Evolutionary conservation across 1,284 basidiomycete genomes (phyloP).

Genomic region (Puccinia brachypodii): DNA sequence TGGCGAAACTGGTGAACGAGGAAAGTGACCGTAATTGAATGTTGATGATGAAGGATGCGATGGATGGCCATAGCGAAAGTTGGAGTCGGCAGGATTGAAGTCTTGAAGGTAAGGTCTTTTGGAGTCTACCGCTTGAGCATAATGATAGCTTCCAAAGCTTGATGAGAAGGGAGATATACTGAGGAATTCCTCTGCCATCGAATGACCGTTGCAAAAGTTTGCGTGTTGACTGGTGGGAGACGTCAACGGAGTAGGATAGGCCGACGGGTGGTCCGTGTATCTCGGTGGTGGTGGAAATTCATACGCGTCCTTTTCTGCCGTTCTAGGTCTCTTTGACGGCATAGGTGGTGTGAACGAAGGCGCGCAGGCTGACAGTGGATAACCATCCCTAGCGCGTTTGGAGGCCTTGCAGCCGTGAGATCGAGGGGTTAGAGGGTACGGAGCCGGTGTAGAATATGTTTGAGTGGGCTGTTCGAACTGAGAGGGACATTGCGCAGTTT

Average conservation of each 20-base stretch:
- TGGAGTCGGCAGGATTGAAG: neutral
- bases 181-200: neutral
- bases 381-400: constrained; percentile 21
- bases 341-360: neutral
- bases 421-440: neutral
- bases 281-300: constrained; percentile 16
- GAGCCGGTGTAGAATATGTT: neutral
- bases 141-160: neutral
- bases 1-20: constrained; percentile 8
- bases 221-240: neutral
- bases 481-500: neutral
- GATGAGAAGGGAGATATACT: constrained; percentile 2
- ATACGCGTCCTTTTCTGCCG: constrained; percentile 10
- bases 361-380: neutral
- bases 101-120: neutral
- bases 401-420: neutral
- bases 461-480: neutral
- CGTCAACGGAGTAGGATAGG: constrained; percentile 11
- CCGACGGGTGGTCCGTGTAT: neutral
- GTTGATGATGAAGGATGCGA: neutral
- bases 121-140: neutral
- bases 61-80: neutral
- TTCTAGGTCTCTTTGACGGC: constrained; percentile 14
- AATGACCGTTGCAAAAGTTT: neutral
- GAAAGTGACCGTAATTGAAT: neutral